phyloP scores from a whole-genome alignment of 2,329 filamentous ascomycete species.

The Shiraia bambusicola region DNA sequence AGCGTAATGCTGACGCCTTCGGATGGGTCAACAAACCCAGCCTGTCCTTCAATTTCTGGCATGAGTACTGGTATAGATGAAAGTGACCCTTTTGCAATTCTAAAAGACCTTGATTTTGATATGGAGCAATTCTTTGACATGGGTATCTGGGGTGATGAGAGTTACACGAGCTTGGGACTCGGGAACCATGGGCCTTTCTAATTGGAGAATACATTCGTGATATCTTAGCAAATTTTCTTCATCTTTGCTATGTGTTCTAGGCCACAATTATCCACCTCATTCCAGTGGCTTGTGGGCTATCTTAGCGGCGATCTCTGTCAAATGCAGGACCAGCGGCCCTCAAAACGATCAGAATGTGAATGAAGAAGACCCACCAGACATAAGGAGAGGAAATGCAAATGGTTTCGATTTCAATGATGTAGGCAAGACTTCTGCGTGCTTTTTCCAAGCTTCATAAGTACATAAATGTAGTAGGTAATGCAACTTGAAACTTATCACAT shows the following conservation, averaged over 20 bases:
- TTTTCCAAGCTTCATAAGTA: no score
- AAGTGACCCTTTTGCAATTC: slow-evolving; percentile 24
- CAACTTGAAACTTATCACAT: no score
- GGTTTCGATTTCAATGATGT: no score
- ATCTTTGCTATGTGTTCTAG: no score
- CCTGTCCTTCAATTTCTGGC: neutral
- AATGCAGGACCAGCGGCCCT: slow-evolving; percentile 21
- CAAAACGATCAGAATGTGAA: slow-evolving; percentile 13
- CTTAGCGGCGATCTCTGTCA: slow-evolving; percentile 19
- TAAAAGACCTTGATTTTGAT: slow-evolving; percentile 33
- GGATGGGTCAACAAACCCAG: neutral
- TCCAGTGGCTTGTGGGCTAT: slow-evolving; percentile 20
- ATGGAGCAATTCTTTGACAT: slow-evolving; percentile 39
- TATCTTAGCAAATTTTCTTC: no score
- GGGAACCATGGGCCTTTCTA: slow-evolving; percentile 6
- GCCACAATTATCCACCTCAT: no score
- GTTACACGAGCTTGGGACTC: slow-evolving; percentile 32
- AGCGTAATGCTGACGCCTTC: slow-evolving; percentile 3
- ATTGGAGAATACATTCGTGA: slow-evolving; percentile 1
- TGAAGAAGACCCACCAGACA: slow-evolving; percentile 18
- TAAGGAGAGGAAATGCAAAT: slow-evolving; percentile 1
- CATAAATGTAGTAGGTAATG: no score
- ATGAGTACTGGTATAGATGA: slow-evolving; percentile 4
- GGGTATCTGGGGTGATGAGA: slow-evolving; percentile 34
- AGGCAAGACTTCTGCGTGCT: no score